Conservation (phyloP, 108 stramenopile genomes). For the Nannochloropsis gaditana region DNA sequence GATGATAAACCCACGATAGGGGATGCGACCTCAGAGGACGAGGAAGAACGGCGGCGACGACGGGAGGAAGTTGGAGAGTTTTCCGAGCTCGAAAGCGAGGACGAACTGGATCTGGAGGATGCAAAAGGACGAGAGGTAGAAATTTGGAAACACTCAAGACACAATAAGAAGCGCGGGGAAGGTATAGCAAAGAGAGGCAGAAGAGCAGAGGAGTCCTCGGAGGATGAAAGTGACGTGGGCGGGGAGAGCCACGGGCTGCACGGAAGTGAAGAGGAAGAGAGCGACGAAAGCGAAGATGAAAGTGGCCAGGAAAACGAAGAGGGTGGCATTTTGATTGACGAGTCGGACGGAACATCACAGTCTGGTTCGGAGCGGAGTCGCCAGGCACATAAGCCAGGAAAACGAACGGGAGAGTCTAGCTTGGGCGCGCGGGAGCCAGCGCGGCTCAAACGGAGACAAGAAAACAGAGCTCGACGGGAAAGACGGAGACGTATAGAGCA, state of each 20-base stretch:
- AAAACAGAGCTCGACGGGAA: background rate
- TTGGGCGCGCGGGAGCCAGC: conserved; percentile 22
- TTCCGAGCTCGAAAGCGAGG: conserved; percentile 8
- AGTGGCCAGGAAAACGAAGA: background rate
- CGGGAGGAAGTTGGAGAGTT: background rate
- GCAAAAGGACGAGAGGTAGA: background rate
- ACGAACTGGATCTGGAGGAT: background rate
- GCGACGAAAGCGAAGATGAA: background rate
- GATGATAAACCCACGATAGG: conserved; percentile 33
- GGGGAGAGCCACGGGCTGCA: background rate
- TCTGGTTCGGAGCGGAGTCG: background rate
- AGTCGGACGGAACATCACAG: background rate
- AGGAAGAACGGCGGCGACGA: conserved; percentile 31
- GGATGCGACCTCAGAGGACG: conserved; percentile 32
- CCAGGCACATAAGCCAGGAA: background rate
- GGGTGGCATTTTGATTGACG: conserved; percentile 19
- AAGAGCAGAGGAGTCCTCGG: background rate
- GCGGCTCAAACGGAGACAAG: conserved; percentile 25
- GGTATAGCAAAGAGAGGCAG: background rate
- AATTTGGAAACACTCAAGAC: background rate
- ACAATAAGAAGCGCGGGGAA: background rate
- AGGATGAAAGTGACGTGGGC: too few species aligned
- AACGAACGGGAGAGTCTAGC: background rate
- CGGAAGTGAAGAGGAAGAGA: background rate
- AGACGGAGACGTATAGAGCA: conserved; percentile 42